Conservation (phyloP, 257 asterid genomes). For the Fraxinus pennsylvanica region DNA sequence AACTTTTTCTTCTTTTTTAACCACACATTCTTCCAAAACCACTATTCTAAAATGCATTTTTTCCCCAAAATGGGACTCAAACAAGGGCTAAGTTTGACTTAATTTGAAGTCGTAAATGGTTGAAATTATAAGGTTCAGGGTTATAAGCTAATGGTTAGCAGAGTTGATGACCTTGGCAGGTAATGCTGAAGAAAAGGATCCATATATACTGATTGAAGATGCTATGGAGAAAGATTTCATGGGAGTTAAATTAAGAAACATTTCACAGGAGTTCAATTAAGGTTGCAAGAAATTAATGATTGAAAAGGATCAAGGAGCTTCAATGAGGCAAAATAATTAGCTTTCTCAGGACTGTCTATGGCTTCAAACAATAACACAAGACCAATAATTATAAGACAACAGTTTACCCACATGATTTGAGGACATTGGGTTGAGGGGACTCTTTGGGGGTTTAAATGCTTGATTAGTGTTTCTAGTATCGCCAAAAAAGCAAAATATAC, state of each 20-base stretch:
- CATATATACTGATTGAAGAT: neutral
- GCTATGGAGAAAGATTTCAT: neutral
- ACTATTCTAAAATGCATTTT: too few relatives aligned
- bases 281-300: neutral
- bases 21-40: too few relatives aligned
- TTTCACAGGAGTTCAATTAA: neutral
- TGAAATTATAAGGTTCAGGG: neutral
- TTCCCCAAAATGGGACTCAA: too few relatives aligned
- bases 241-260: conserved; percentile 6
- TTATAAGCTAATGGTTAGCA: neutral
- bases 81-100: neutral
- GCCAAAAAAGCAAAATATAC: neutral
- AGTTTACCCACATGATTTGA: neutral
- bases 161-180: neutral
- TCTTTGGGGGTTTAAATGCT: neutral
- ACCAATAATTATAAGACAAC: neutral
- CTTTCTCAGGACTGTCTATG: neutral
- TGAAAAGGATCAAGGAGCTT: conserved; percentile 10
- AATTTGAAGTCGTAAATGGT: neutral
- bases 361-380: neutral
- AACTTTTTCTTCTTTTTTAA: too few relatives aligned
- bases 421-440: neutral
- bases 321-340: neutral
- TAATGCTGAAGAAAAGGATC: neutral
- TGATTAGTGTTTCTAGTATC: neutral